Evolutionary conservation across 345 rosid genomes (phyloP).

Genomic region (Zanthoxylum bungeanum): DNA sequence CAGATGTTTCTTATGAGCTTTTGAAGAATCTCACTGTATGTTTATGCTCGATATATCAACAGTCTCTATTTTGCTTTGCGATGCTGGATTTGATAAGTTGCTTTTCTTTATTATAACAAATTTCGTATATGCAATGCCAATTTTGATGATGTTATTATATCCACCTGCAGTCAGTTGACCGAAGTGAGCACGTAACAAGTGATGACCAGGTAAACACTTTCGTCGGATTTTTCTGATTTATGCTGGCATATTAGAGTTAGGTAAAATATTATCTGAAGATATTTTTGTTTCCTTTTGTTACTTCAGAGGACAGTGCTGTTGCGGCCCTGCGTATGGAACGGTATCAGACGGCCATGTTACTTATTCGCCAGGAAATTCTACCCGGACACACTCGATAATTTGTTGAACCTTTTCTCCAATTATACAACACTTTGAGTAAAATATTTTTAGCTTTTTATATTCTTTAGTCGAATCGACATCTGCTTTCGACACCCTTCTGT

Average conservation of each 20-base stretch:
- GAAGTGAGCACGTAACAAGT: conserved; percentile 77
- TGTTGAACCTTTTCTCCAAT: conserved; percentile 73
- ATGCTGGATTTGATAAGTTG: not conserved
- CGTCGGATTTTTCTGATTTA: not conserved
- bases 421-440: conserved; percentile 52
- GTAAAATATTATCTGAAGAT: not conserved
- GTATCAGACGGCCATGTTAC: conserved; percentile 83
- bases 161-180: conserved; percentile 64
- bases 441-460: conserved; percentile 32
- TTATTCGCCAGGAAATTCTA: conserved; percentile 88
- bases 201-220: conserved; percentile 60
- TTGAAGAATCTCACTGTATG: conserved; percentile 79
- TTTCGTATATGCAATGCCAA: not conserved
- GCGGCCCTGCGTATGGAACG: conserved; percentile 84
- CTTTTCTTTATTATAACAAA: not conserved
- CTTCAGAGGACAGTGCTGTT: conserved; percentile 55
- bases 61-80: not conserved
- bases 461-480: conserved; percentile 36
- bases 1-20: conserved; percentile 59
- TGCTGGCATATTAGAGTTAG: not conserved
- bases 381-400: conserved; percentile 59
- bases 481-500: conserved; percentile 25
- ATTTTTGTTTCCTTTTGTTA: not conserved
- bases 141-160: conserved; percentile 15
- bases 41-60: not conserved